Conservation (phyloP, 73 alveolate species). For the Paramecium sonneborni region DNA sequence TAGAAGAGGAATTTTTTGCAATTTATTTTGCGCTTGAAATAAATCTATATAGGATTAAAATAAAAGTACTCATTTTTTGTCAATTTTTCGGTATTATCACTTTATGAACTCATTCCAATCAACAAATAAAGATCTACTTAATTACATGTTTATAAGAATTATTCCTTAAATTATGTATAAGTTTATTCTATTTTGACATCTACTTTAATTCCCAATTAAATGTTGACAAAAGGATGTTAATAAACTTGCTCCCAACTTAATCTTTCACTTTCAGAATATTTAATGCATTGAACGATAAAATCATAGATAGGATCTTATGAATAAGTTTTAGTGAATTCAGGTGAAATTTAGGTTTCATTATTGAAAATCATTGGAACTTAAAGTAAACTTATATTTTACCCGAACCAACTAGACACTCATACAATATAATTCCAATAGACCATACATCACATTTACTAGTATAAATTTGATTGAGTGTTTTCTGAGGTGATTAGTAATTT, state of each 20-base stretch:
- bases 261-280: not conserved
- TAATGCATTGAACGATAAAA: not conserved
- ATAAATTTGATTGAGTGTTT: not conserved
- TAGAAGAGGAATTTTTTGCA: not conserved
- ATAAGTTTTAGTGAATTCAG: not conserved
- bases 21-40: not conserved
- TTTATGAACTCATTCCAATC: not conserved
- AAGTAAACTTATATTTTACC: conserved; percentile 12
- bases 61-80: not conserved
- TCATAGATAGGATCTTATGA: not conserved
- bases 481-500: not conserved
- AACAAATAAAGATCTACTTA: not conserved
- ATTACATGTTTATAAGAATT: not conserved
- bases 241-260: conserved; percentile 35
- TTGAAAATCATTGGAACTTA: not conserved
- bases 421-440: conserved; percentile 64
- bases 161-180: not conserved
- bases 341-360: not conserved
- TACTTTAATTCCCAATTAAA: not conserved
- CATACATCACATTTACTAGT: conserved; percentile 68
- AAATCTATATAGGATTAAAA: not conserved
- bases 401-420: conserved; percentile 55
- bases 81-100: not conserved
- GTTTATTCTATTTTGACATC: not conserved
- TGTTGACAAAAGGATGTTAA: not conserved